Evolutionary conservation across 441 rosid genomes (phyloP).

Genomic region (Pelargonium australe): DNA sequence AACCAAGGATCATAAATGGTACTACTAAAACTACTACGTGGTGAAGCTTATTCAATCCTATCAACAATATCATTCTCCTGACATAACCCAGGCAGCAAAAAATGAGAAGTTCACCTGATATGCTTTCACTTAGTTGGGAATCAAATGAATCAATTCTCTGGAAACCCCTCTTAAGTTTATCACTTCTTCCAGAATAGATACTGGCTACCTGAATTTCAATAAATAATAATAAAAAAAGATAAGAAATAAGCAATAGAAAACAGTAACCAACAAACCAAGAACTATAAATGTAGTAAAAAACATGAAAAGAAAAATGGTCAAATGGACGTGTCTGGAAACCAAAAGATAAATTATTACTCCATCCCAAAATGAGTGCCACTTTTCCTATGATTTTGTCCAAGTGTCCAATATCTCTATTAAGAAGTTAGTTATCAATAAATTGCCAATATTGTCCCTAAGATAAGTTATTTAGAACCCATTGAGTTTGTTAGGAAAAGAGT

Average conservation of each 20-base stretch:
- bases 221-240: not conserved
- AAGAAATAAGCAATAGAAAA: constrained; percentile 3
- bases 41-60: constrained; percentile 11
- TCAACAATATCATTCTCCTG: not conserved
- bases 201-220: constrained; percentile 34
- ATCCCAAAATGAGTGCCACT: too few species aligned
- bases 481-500: too few species aligned
- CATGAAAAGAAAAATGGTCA: not conserved
- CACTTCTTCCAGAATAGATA: constrained; percentile 33
- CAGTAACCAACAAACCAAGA: constrained; percentile 12
- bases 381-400: too few species aligned
- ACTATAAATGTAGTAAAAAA: not conserved
- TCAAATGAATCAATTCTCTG: constrained; percentile 53
- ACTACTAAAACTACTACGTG: not conserved
- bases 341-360: not conserved
- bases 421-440: too few species aligned
- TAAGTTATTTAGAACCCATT: too few species aligned
- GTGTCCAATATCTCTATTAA: too few species aligned
- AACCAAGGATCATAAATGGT: not conserved
- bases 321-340: not conserved
- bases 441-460: too few species aligned
- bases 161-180: constrained; percentile 55
- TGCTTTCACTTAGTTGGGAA: constrained; percentile 47
- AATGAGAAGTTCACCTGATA: constrained; percentile 34
- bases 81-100: not conserved